Evolutionary conservation across 345 rosid genomes (phyloP).

Genomic region (Rhodamnia argentea): DNA sequence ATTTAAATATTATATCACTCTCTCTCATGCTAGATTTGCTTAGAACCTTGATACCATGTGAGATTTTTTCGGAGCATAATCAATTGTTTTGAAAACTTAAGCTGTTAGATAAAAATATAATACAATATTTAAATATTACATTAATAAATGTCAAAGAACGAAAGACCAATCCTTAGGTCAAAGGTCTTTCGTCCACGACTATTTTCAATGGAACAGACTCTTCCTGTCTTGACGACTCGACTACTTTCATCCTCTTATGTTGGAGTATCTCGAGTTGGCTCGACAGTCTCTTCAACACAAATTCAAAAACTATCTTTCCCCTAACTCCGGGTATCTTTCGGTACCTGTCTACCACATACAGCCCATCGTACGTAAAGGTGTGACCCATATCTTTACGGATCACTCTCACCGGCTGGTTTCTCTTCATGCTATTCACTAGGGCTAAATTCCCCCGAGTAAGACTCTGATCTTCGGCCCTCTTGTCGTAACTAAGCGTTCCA

Average conservation of each 20-base stretch:
- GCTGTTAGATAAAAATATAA: too few relatives aligned
- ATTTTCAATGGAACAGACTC: too few relatives aligned
- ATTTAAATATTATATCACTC: neutral
- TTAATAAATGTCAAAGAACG: too few relatives aligned
- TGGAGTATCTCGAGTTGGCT: neutral
- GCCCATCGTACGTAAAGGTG: neutral
- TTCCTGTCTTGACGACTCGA: too few relatives aligned
- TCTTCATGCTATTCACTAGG: neutral
- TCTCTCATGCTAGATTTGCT: too few relatives aligned
- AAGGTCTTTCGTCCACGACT: too few relatives aligned
- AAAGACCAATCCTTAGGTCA: too few relatives aligned
- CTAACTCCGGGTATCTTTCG: neutral
- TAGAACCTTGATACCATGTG: too few relatives aligned
- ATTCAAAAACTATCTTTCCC: neutral
- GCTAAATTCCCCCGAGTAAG: conserved; percentile 9
- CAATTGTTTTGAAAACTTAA: too few relatives aligned
- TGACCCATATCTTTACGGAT: neutral
- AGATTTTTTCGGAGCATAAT: too few relatives aligned
- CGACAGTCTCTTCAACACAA: neutral
- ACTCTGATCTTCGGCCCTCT: conserved; percentile 7
- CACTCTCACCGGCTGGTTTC: conserved; percentile 4
- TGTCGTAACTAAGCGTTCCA: neutral
- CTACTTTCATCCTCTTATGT: too few relatives aligned
- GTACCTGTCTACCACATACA: neutral
- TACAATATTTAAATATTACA: too few relatives aligned